phyloP scores from a whole-genome alignment of 2,329 filamentous ascomycete genomes.

The Penicillium sp. region DNA sequence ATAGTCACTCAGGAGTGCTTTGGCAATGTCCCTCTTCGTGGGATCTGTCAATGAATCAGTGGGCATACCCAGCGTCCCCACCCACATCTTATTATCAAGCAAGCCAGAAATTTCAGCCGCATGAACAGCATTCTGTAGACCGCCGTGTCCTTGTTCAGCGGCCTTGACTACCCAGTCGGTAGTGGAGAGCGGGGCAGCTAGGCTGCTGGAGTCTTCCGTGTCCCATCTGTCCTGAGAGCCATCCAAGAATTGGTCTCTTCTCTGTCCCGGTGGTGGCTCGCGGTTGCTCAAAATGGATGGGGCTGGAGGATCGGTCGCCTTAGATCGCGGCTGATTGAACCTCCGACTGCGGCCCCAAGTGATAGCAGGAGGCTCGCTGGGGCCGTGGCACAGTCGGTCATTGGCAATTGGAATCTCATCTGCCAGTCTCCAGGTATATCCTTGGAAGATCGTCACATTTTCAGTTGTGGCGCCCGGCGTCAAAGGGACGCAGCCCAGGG shows the following conservation, averaged over 20 bases:
- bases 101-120: constrained; percentile 68
- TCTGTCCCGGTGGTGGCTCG: constrained; percentile 14
- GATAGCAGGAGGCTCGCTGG: constrained; percentile 67
- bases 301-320: constrained; percentile 53
- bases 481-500: constrained; percentile 23
- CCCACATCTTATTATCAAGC: constrained; percentile 72
- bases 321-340: constrained; percentile 73
- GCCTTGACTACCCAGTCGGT: constrained; percentile 76
- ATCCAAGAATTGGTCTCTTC: constrained; percentile 24
- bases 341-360: constrained; percentile 66
- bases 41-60: constrained; percentile 75
- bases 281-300: constrained; percentile 62
- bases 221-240: constrained; percentile 10
- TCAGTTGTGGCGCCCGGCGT: constrained; percentile 41
- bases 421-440: constrained; percentile 28
- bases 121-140: constrained; percentile 78
- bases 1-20: constrained; percentile 72
- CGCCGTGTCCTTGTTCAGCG: constrained; percentile 87
- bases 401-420: constrained; percentile 30
- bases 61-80: constrained; percentile 89
- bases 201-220: constrained; percentile 54
- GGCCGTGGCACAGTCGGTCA: constrained; percentile 31
- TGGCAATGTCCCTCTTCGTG: constrained; percentile 76
- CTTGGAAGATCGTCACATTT: constrained; percentile 40
- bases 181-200: constrained; percentile 59